These are phyloP conservation scores for Simplicillium sp. DNA, from an alignment of 2,329 filamentous ascomycete genomes.

Conservation along the genomic window DNA sequence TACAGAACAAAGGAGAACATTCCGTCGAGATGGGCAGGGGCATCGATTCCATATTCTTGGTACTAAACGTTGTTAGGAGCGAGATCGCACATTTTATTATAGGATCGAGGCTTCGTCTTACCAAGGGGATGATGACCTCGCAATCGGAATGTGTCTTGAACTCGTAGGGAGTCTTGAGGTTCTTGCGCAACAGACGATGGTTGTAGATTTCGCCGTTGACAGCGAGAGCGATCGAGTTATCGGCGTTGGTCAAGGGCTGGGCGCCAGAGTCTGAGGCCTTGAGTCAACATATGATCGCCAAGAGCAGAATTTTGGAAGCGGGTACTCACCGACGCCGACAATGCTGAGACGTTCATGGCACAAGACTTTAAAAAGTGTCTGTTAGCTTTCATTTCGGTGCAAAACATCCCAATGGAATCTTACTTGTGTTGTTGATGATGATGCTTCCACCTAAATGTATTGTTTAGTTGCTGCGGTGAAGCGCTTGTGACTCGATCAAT, in stretches of 20 bases:
- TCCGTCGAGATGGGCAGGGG: slow-evolving; percentile 88
- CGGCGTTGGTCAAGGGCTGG: slow-evolving; percentile 88
- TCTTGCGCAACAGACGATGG: slow-evolving; percentile 89
- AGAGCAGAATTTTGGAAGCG: slow-evolving; percentile 3
- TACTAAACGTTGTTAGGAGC: slow-evolving; percentile 48
- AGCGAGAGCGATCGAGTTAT: slow-evolving; percentile 78
- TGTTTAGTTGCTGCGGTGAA: slow-evolving; percentile 18
- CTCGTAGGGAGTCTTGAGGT: slow-evolving; percentile 72
- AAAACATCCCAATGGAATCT: slow-evolving; percentile 19
- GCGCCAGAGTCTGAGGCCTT: slow-evolving; percentile 69
- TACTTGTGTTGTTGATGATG: slow-evolving; percentile 85
- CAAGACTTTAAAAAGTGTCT: slow-evolving; percentile 53
- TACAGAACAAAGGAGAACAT: slow-evolving; percentile 99
- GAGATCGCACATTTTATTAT: neutral
- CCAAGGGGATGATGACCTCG: slow-evolving; percentile 96
- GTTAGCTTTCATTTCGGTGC: neutral
- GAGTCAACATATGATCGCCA: slow-evolving; percentile 10
- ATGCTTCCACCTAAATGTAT: slow-evolving; percentile 66
- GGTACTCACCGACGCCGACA: slow-evolving; percentile 77
- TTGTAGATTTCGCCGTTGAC: slow-evolving; percentile 99
- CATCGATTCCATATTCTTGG: slow-evolving; percentile 82
- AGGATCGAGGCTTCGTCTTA: slow-evolving; percentile 34
- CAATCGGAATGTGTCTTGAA: slow-evolving; percentile 99
- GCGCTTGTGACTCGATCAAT: slow-evolving; percentile 5
- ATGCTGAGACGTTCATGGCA: slow-evolving; percentile 97